phyloP scores from a whole-genome alignment of 306 rosid species.

The Bauhinia variegata region DNA sequence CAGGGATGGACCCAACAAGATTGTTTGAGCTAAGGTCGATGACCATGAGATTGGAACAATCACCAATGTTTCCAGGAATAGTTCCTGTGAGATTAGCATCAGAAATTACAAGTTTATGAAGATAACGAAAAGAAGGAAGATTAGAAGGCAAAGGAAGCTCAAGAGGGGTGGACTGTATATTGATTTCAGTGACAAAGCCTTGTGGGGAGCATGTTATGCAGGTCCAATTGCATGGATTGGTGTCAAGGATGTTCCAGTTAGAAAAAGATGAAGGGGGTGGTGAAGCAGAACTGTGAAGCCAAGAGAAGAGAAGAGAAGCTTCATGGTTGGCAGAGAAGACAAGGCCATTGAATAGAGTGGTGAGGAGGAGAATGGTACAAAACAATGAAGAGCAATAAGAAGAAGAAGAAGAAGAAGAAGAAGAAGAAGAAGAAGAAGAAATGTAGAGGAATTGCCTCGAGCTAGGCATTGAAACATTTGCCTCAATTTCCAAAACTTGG shows the following conservation, averaged over 20 bases:
- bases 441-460: constrained; percentile 49
- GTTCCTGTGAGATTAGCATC: constrained; percentile 78
- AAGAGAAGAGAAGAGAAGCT: constrained; percentile 72
- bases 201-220: constrained; percentile 69
- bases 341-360: constrained; percentile 37
- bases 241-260: constrained; percentile 67
- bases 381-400: constrained; percentile 31
- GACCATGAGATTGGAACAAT: constrained; percentile 47
- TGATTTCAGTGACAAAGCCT: constrained; percentile 67
- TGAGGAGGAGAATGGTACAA: constrained; percentile 37
- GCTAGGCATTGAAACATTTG: constrained; percentile 61
- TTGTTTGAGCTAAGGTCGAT: constrained; percentile 74
- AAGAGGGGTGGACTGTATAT: constrained; percentile 62
- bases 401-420: constrained; percentile 22
- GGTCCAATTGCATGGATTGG: constrained; percentile 89
- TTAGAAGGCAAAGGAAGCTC: constrained; percentile 68
- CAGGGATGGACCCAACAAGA: constrained; percentile 73
- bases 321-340: constrained; percentile 65
- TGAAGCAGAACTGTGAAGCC: constrained; percentile 68
- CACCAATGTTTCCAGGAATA: constrained; percentile 62
- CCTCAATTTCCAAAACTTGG: constrained; percentile 61
- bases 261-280: constrained; percentile 55
- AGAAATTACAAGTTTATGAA: constrained; percentile 66
- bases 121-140: constrained; percentile 65
- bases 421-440: constrained; percentile 26